These are phyloP conservation scores for Salvia hispanica DNA, from an alignment of 257 asterid genomes.

Conservation along the genomic window DNA sequence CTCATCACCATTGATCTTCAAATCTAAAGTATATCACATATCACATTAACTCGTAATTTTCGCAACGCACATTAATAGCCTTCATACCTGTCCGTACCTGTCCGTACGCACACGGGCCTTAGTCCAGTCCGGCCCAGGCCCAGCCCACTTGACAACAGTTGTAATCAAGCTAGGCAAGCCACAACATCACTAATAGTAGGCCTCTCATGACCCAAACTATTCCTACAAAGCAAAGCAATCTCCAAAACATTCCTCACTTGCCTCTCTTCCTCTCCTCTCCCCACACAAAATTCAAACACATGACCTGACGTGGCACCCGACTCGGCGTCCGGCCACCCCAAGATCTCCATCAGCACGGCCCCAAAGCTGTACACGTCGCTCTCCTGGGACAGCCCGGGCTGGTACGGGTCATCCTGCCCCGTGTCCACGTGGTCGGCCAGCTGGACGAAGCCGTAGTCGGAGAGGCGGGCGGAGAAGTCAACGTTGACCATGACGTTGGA, in stretches of 20 bases:
- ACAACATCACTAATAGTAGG: constrained; percentile 30
- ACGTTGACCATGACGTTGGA: constrained; percentile 54
- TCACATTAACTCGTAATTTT: too few species aligned
- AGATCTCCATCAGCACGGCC: constrained; percentile 46
- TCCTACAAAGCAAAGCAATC: constrained; percentile 42
- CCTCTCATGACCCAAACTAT: constrained; percentile 38
- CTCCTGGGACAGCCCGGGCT: constrained; percentile 33
- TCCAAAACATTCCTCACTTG: constrained; percentile 36
- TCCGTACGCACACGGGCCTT: too few species aligned
- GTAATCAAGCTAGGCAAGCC: too few species aligned
- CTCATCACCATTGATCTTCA: too few species aligned
- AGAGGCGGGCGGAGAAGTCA: constrained; percentile 50
- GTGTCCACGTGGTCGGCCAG: constrained; percentile 46
- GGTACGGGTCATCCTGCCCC: constrained; percentile 16
- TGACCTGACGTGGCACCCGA: constrained; percentile 9
- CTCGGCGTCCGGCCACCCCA: constrained; percentile 33
- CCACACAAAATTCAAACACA: constrained; percentile 34
- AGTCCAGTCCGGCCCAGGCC: too few species aligned
- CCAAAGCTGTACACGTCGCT: constrained; percentile 59
- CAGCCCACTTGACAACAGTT: too few species aligned
- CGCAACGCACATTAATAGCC: too few species aligned
- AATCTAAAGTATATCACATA: too few species aligned
- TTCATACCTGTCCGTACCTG: too few species aligned
- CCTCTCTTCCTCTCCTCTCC: constrained; percentile 25
- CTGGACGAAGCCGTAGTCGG: constrained; percentile 55